Percentiles rank a stretch among this genome's conserved stretches.
Conservation (phyloP, 345 rosid species). For the Angophora floribunda region DNA sequence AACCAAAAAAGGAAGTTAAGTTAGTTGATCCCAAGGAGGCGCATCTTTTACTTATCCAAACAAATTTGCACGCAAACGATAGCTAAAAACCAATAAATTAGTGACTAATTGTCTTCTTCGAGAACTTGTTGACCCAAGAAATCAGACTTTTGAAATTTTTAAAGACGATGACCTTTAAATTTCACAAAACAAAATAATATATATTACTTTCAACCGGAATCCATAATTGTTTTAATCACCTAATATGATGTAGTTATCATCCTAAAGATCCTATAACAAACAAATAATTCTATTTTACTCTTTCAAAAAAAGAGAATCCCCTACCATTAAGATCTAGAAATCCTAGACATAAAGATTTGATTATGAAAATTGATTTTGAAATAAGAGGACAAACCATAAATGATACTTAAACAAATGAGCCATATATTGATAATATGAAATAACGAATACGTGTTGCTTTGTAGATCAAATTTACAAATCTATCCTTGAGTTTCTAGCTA, state of each 20-base stretch:
- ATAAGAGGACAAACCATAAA: background rate
- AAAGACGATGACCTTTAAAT: background rate
- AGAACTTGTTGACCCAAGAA: background rate
- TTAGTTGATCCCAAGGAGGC: background rate
- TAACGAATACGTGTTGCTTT: background rate
- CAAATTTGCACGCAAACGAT: background rate
- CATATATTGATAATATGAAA: background rate
- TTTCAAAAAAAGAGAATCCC: background rate
- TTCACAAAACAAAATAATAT: no score
- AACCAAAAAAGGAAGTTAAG: background rate
- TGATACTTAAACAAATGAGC: no score
- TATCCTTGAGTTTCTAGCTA: background rate
- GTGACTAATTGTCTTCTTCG: background rate
- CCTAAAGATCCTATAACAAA: background rate
- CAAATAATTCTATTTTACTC: no score
- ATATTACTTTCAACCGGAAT: background rate
- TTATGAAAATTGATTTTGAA: background rate
- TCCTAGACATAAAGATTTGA: background rate
- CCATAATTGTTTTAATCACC: fast-evolving
- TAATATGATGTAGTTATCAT: background rate
- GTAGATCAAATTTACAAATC: background rate
- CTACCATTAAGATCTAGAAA: background rate
- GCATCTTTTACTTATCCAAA: background rate
- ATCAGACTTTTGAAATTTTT: background rate
- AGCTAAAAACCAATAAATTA: background rate